Evolutionary conservation across 2,329 filamentous ascomycete species (phyloP).

Genomic region (Hypoxylon sp.): DNA sequence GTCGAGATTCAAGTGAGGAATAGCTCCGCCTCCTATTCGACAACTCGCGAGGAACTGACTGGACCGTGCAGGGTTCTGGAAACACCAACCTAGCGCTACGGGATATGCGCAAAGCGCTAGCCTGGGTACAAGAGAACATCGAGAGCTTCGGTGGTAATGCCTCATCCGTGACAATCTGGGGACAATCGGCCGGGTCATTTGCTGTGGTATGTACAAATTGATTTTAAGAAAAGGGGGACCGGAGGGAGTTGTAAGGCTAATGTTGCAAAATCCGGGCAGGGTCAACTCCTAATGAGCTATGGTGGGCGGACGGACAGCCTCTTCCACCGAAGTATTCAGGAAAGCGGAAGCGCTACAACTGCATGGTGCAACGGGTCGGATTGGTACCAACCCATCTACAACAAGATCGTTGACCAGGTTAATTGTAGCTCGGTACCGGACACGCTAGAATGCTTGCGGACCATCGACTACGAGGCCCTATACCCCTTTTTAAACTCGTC

Average conservation of each 20-base stretch:
- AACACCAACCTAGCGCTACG: slow-evolving; percentile 51
- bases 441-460: slow-evolving; percentile 65
- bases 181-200: slow-evolving; percentile 53
- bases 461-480: slow-evolving; percentile 61
- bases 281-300: slow-evolving; percentile 51
- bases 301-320: slow-evolving; percentile 50
- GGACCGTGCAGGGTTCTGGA: slow-evolving; percentile 45
- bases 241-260: background rate
- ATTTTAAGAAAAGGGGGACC: background rate
- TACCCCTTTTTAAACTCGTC: slow-evolving; percentile 62
- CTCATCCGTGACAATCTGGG: slow-evolving; percentile 53
- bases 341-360: slow-evolving; percentile 54
- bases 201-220: slow-evolving; percentile 47
- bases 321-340: slow-evolving; percentile 51
- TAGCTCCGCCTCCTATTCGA: background rate
- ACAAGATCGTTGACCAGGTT: slow-evolving; percentile 61
- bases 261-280: slow-evolving; percentile 33
- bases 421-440: slow-evolving; percentile 64
- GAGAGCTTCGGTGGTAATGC: slow-evolving; percentile 49
- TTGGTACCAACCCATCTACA: slow-evolving; percentile 63
- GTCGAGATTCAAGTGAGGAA: slow-evolving; percentile 48
- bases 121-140: slow-evolving; percentile 53
- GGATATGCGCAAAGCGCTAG: slow-evolving; percentile 51
- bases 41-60: slow-evolving; percentile 13
- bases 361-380: slow-evolving; percentile 56